Evolutionary conservation across 2,329 filamentous ascomycete species (phyloP).

Genomic region (Colletotrichum sp.): DNA sequence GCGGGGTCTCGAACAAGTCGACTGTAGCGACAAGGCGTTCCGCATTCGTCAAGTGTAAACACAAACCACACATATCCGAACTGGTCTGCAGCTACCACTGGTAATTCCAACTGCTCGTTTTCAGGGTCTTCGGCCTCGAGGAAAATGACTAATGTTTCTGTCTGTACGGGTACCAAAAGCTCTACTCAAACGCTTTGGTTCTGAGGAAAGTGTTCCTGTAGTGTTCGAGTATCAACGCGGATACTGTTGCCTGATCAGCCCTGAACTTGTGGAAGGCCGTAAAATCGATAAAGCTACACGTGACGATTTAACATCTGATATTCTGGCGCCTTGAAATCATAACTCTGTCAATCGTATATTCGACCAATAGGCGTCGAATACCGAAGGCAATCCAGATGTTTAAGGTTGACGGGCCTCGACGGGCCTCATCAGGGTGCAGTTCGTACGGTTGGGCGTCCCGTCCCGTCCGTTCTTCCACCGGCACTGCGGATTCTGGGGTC

Average conservation of each 20-base stretch:
- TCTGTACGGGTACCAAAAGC: not conserved
- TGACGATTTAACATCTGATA: not conserved
- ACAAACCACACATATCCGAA: not conserved
- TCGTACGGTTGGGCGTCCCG: not conserved
- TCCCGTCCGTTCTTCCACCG: not conserved
- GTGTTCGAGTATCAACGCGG: not conserved
- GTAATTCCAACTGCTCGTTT: not conserved
- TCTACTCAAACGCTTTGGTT: not conserved
- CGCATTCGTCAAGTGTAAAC: not conserved
- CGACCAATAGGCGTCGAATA: not conserved
- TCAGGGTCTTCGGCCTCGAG: not conserved
- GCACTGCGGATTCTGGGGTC: not conserved
- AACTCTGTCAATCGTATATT: not conserved
- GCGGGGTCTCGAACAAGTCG: not conserved
- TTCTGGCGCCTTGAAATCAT: not conserved
- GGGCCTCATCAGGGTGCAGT: not conserved
- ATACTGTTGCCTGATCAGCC: not conserved
- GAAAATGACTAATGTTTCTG: not conserved
- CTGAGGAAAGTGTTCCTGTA: not conserved
- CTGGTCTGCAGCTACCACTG: not conserved
- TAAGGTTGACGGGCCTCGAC: not conserved
- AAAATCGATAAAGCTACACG: not conserved
- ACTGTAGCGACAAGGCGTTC: not conserved
- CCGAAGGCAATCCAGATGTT: not conserved
- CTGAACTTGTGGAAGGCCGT: not conserved